Evolutionary conservation across 2,329 filamentous ascomycete species (phyloP).

Genomic region (Sclerotiophoma versabilis): DNA sequence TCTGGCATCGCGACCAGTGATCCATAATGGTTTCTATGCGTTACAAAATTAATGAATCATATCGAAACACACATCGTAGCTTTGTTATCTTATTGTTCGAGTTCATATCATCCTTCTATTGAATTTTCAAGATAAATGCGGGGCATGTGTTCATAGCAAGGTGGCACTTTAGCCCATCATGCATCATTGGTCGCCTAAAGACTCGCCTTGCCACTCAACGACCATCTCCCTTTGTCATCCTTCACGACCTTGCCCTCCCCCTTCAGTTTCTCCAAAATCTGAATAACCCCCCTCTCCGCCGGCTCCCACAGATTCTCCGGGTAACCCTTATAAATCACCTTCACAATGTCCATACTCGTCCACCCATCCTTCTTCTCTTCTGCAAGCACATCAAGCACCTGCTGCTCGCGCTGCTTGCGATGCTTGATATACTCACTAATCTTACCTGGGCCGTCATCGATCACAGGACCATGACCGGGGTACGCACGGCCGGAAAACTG

Average conservation of each 20-base stretch:
- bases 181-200: slow-evolving; percentile 33
- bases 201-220: slow-evolving; percentile 41
- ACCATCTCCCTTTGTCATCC: slow-evolving; percentile 46
- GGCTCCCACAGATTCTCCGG: slow-evolving; percentile 76
- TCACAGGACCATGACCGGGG: slow-evolving; percentile 83
- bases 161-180: background rate
- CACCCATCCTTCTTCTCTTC: slow-evolving; percentile 55
- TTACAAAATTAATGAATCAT: background rate
- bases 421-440: slow-evolving; percentile 86
- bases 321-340: slow-evolving; percentile 82
- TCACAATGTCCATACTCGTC: slow-evolving; percentile 84
- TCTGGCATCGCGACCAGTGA: slow-evolving; percentile 45
- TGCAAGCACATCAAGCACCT: slow-evolving; percentile 46
- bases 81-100: too few relatives aligned
- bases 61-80: too few relatives aligned
- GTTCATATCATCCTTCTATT: too few relatives aligned
- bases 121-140: background rate
- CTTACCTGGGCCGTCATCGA: slow-evolving; percentile 74
- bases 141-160: background rate
- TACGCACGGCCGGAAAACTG: slow-evolving; percentile 76
- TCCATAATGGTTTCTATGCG: background rate
- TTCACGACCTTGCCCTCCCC: slow-evolving; percentile 71
- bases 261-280: slow-evolving; percentile 81
- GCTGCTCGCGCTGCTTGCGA: slow-evolving; percentile 74
- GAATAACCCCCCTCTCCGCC: slow-evolving; percentile 76